phyloP scores from a whole-genome alignment of 2,329 filamentous ascomycete genomes.

The Xylaria sp. region DNA sequence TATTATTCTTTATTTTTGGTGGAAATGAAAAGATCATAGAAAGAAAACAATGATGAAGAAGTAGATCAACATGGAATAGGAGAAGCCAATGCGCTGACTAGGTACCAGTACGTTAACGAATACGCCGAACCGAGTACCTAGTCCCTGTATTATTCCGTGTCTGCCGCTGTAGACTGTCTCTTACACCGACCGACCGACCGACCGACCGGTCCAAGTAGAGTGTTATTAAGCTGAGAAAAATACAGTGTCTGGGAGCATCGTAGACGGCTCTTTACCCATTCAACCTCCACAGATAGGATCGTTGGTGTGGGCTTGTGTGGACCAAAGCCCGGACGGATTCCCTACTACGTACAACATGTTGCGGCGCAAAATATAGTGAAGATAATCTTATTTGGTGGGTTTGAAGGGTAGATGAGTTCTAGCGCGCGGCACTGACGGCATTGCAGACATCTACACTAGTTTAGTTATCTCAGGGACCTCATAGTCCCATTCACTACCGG shows the following conservation, averaged over 20 bases:
- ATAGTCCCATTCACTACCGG: neutral
- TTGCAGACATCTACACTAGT: neutral
- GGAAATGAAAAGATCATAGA: no score
- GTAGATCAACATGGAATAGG: no score
- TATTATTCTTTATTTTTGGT: neutral
- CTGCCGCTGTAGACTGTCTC: neutral
- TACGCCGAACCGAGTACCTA: no score
- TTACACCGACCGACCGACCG: neutral
- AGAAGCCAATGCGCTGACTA: no score
- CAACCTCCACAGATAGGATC: neutral
- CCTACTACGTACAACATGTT: neutral
- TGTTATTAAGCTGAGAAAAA: neutral
- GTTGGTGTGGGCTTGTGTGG: neutral
- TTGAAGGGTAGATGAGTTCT: conserved; percentile 23
- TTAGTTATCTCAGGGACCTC: neutral
- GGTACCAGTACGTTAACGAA: no score
- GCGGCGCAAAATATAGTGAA: neutral
- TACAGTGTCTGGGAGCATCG: neutral
- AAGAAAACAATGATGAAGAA: no score
- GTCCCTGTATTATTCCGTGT: neutral
- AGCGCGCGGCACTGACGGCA: conserved; percentile 32
- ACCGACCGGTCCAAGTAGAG: neutral
- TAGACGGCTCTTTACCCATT: neutral
- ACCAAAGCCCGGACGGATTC: neutral
- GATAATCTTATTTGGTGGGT: conserved; percentile 36